Conservation (phyloP, 805 yeast species). For the Danielia oregonensis region DNA sequence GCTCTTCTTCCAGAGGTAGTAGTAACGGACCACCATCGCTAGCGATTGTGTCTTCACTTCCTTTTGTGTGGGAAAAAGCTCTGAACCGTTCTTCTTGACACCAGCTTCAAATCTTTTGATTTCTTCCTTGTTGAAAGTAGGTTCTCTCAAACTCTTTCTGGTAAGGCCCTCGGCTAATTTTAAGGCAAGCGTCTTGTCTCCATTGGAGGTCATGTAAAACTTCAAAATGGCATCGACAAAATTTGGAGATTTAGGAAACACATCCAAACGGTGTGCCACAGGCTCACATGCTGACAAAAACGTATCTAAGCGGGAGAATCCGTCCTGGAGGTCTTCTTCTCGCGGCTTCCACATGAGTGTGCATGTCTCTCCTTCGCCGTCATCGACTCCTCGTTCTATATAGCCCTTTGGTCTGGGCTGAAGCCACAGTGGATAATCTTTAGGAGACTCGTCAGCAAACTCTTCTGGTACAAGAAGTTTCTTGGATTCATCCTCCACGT, state of each 20-base stretch:
- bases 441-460: constrained; percentile 35
- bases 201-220: constrained; percentile 48
- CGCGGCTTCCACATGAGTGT: constrained; percentile 65
- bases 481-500: constrained; percentile 16
- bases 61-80: constrained; percentile 67
- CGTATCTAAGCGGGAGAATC: constrained; percentile 40
- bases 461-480: constrained; percentile 47
- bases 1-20: constrained; percentile 91
- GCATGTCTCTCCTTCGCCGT: constrained; percentile 46
- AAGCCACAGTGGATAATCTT: constrained; percentile 67
- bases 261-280: constrained; percentile 50
- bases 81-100: constrained; percentile 70
- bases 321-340: constrained; percentile 19
- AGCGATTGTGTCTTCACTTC: constrained; percentile 70
- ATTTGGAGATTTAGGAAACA: constrained; percentile 69
- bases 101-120: constrained; percentile 68
- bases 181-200: constrained; percentile 50
- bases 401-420: constrained; percentile 79
- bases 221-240: constrained; percentile 72
- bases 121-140: constrained; percentile 67
- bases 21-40: constrained; percentile 79
- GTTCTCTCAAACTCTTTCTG: constrained; percentile 64
- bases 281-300: constrained; percentile 55
- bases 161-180: constrained; percentile 45
- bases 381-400: constrained; percentile 77